These are phyloP conservation scores for Mycena albidolilacea DNA, from an alignment of 768 basidiomycete species.

Conservation along the genomic window DNA sequence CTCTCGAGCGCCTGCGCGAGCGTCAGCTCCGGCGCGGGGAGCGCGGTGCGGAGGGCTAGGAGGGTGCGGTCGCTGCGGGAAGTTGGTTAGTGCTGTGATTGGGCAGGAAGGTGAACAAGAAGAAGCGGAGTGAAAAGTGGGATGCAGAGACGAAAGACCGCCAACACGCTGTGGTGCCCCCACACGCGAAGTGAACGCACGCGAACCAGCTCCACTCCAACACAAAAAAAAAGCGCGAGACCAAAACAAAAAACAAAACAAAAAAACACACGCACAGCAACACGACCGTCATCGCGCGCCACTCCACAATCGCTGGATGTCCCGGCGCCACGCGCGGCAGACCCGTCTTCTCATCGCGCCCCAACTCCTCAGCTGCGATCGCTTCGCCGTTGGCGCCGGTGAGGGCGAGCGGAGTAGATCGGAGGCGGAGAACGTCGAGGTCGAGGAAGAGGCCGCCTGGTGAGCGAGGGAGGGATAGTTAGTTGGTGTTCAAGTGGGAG, in stretches of 20 bases:
- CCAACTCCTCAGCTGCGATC: background rate
- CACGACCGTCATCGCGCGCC: conserved; percentile 96
- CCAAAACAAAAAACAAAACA: conserved; percentile 10
- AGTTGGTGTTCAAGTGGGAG: too few species aligned
- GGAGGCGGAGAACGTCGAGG: conserved; percentile 82
- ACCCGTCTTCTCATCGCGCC: conserved; percentile 44
- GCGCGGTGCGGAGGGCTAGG: conserved; percentile 71
- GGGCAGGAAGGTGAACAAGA: too few species aligned
- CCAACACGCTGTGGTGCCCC: too few species aligned
- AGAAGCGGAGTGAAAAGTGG: background rate
- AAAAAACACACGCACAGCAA: conserved; percentile 73
- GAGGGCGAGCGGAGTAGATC: conserved; percentile 67
- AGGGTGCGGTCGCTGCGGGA: conserved; percentile 83
- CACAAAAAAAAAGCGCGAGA: background rate
- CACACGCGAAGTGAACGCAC: too few species aligned
- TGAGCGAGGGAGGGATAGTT: background rate
- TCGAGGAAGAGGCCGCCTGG: conserved; percentile 92
- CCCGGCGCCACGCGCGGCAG: conserved; percentile 80
- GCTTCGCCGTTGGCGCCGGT: conserved; percentile 49
- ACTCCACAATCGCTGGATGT: conserved; percentile 94
- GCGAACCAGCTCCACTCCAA: background rate
- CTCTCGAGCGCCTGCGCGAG: conserved; percentile 93
- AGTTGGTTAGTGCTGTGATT: background rate
- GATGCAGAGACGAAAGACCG: background rate
- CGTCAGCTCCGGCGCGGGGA: conserved; percentile 69